Conservation (phyloP, 2,329 filamentous ascomycete species). For the Penicillium expansum region DNA sequence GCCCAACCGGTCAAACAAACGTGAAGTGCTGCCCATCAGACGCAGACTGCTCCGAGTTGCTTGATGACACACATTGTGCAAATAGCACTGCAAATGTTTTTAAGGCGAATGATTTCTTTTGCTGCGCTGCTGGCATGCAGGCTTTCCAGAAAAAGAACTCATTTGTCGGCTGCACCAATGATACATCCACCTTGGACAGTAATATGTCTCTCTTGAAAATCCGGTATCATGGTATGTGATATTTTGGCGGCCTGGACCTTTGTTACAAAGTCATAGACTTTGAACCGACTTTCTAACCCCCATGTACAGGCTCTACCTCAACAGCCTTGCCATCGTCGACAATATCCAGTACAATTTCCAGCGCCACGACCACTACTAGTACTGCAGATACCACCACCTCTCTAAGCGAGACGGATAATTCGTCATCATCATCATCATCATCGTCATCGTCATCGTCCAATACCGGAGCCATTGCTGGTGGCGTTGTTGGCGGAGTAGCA, state of each 20-base stretch:
- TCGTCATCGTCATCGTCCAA: neutral
- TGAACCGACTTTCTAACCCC: neutral
- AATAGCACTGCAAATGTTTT: slow-evolving; percentile 24
- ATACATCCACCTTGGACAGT: slow-evolving; percentile 1
- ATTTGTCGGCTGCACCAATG: slow-evolving; percentile 17
- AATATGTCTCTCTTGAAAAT: slow-evolving; percentile 1
- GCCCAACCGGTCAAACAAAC: slow-evolving; percentile 12
- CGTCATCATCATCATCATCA: neutral
- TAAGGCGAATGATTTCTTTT: slow-evolving; percentile 24
- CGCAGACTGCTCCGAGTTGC: slow-evolving; percentile 14
- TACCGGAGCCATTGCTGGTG: slow-evolving; percentile 11
- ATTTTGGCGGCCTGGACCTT: neutral
- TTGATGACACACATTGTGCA: slow-evolving; percentile 21
- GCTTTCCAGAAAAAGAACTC: slow-evolving; percentile 11
- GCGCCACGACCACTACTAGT: neutral
- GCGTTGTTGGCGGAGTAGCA: slow-evolving; percentile 19
- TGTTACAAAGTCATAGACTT: neutral
- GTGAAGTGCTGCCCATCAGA: slow-evolving; percentile 20
- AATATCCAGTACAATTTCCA: neutral
- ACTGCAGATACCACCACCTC: neutral
- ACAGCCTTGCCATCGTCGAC: neutral
- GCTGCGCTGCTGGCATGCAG: slow-evolving; percentile 16
- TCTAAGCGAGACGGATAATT: neutral
- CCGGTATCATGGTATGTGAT: slow-evolving; percentile 1
- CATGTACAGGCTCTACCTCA: neutral